phyloP scores from a whole-genome alignment of 2,329 filamentous ascomycete species.

The Venturia oleaginea region DNA sequence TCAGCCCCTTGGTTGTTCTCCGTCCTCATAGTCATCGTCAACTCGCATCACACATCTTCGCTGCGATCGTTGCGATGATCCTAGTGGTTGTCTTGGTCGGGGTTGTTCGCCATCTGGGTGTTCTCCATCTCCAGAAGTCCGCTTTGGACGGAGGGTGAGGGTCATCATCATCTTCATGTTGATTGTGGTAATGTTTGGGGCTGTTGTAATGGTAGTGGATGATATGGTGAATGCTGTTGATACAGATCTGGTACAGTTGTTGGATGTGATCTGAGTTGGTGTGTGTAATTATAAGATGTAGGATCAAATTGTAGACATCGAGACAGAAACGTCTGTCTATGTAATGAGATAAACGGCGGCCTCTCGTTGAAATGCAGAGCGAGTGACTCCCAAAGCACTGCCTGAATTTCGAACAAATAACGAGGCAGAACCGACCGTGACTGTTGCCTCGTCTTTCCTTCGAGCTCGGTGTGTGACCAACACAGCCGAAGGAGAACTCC shows the following conservation, averaged over 20 bases:
- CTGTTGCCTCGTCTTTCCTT: slow-evolving; percentile 5
- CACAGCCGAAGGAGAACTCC: not conserved
- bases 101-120: slow-evolving; percentile 6
- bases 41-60: not conserved
- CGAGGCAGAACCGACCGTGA: not conserved
- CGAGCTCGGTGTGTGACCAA: not conserved
- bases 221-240: not conserved
- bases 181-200: not conserved
- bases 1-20: not conserved
- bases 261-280: not conserved
- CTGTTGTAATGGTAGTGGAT: not conserved
- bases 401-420: slow-evolving; percentile 3
- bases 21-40: not conserved
- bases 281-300: not conserved
- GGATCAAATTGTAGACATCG: not conserved
- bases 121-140: not conserved
- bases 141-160: not conserved
- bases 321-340: not conserved
- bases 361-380: not conserved
- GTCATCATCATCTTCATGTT: not conserved
- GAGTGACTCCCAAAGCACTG: slow-evolving; percentile 9
- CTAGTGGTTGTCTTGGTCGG: not conserved
- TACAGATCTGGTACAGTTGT: not conserved
- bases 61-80: not conserved
- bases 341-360: not conserved